A percentile compares a stretch with the other conserved stretches of the same genome.
phyloP scores from a whole-genome alignment of 352 stramenopile species.

The Phytophthora chlamydospora region DNA sequence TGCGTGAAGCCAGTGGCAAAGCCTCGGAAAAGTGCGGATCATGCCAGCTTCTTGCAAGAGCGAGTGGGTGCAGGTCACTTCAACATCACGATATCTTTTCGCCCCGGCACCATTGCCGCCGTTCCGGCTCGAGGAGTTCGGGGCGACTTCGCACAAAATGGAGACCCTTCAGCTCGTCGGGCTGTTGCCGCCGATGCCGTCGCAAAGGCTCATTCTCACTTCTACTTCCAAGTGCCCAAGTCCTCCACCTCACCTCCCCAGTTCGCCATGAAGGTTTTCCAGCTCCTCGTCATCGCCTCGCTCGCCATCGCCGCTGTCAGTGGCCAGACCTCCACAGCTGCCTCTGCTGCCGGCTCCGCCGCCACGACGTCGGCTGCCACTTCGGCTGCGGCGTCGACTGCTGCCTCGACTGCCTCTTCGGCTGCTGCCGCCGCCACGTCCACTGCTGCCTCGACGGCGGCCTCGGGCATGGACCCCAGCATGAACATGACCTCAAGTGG shows the following conservation, averaged over 20 bases:
- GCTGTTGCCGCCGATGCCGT: background rate
- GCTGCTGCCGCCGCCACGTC: conserved; percentile 7
- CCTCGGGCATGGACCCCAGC: conserved; percentile 7
- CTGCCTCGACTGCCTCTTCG: conserved; percentile 4
- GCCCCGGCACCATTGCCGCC: background rate
- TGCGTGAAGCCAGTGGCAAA: conserved; percentile 4
- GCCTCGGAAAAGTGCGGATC: background rate
- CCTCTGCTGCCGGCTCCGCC: conserved; percentile 7
- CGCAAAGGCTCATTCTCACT: conserved; percentile 20
- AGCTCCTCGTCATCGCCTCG: conserved; percentile 32
- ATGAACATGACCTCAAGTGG: conserved; percentile 12
- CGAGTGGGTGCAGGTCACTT: conserved; percentile 16
- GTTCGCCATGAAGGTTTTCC: conserved; percentile 33
- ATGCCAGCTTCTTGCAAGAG: conserved; percentile 9
- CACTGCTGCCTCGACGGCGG: conserved; percentile 2
- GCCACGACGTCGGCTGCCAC: conserved; percentile 9
- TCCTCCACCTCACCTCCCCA: conserved; percentile 4
- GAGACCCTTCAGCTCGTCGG: background rate
- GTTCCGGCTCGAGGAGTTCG: conserved; percentile 4
- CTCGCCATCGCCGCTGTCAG: conserved; percentile 30
- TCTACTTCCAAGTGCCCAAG: conserved; percentile 24
- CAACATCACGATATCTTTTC: conserved; percentile 31
- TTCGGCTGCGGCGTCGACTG: conserved; percentile 1
- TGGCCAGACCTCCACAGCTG: conserved; percentile 20
- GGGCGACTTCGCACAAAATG: background rate